Percentiles rank a stretch among this genome's conserved stretches.
These are phyloP conservation scores for Colletotrichum eremochloae DNA, from an alignment of 2,329 filamentous ascomycete species.

Conservation along the genomic window DNA sequence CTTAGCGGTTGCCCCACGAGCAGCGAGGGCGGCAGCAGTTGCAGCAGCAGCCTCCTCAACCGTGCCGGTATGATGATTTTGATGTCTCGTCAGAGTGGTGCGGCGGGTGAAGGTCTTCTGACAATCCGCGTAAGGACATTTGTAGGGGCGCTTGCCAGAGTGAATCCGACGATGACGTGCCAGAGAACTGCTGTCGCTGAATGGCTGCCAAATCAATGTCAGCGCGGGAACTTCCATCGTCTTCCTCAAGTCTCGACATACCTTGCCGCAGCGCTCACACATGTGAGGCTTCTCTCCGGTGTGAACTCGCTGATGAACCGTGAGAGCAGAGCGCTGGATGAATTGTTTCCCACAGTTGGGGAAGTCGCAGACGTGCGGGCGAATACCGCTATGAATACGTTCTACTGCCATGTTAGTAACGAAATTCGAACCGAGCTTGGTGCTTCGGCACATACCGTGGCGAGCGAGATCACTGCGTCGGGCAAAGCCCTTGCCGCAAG, in stretches of 20 bases:
- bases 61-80: conserved; percentile 95
- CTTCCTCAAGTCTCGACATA: conserved; percentile 55
- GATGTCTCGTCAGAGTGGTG: conserved; percentile 93
- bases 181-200: conserved; percentile 95
- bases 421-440: too few species aligned
- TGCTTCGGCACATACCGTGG: conserved; percentile 77
- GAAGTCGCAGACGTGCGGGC: conserved; percentile 93
- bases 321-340: conserved; percentile 95
- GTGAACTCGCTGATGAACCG: conserved; percentile 94
- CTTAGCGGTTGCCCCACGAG: conserved; percentile 56
- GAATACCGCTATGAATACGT: conserved; percentile 91
- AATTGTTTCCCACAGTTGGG: conserved; percentile 94
- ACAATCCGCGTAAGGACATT: conserved; percentile 96
- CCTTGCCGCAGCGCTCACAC: conserved; percentile 97
- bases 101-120: conserved; percentile 98
- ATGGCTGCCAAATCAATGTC: conserved; percentile 72
- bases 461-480: conserved; percentile 92
- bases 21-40: conserved; percentile 86
- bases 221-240: neutral
- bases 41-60: conserved; percentile 93
- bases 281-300: conserved; percentile 98
- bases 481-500: conserved; percentile 92
- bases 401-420: conserved; percentile 67
- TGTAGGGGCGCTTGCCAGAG: conserved; percentile 95
- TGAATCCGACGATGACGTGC: conserved; percentile 95